These are phyloP conservation scores for Stentor coeruleus DNA, from an alignment of 73 alveolate genomes.

Conservation along the genomic window DNA sequence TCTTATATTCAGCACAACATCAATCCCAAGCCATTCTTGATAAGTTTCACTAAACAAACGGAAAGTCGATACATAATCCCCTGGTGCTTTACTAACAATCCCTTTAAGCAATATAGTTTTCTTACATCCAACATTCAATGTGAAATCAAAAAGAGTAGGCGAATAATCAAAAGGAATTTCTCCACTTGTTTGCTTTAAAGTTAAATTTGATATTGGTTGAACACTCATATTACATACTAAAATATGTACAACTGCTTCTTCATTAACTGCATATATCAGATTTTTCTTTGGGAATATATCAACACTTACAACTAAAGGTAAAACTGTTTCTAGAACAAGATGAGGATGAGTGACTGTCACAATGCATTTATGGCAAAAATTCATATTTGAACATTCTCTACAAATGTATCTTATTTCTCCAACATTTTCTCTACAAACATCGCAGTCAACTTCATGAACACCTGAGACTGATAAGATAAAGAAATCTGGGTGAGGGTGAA, in stretches of 20 bases:
- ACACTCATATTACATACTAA: neutral
- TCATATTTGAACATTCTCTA: neutral
- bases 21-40: neutral
- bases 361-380: neutral
- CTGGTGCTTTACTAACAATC: neutral
- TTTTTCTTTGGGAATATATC: neutral
- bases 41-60: neutral
- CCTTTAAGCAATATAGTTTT: neutral
- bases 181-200: neutral
- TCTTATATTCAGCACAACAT: neutral
- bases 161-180: neutral
- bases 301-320: neutral
- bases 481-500: constrained; percentile 9
- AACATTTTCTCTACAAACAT: neutral
- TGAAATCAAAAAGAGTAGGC: neutral
- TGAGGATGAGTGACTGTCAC: neutral
- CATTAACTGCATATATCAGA: neutral
- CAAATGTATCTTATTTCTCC: neutral
- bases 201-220: neutral
- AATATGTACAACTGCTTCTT: neutral
- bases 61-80: neutral
- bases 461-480: neutral
- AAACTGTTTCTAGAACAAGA: neutral
- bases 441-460: constrained; percentile 16
- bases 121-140: neutral